Evolutionary conservation across 257 asterid genomes (phyloP).

Genomic region (Jacaranda copaia): DNA sequence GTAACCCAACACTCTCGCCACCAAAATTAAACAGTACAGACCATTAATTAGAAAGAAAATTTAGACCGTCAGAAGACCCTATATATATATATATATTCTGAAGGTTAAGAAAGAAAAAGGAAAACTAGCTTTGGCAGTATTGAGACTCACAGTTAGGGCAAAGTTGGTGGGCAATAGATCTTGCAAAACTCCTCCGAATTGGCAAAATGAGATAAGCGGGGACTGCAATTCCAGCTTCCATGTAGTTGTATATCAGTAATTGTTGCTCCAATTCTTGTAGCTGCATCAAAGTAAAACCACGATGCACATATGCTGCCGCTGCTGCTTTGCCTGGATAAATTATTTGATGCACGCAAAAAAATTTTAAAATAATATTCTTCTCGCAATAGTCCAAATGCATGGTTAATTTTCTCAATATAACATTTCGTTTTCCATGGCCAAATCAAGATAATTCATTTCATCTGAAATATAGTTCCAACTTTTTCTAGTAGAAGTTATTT

Average conservation of each 20-base stretch:
- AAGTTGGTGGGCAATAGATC: not conserved
- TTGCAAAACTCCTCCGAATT: slow-evolving; percentile 35
- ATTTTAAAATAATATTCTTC: no score
- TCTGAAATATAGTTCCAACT: no score
- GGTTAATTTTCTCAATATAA: no score
- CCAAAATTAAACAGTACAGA: not conserved
- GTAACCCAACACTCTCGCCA: slow-evolving; percentile 20
- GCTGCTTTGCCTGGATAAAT: slow-evolving; percentile 8
- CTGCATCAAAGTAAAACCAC: slow-evolving; percentile 38
- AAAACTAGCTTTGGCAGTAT: not conserved
- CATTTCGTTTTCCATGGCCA: no score
- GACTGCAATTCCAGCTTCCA: slow-evolving; percentile 35
- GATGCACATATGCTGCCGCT: not conserved
- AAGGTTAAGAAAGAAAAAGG: no score
- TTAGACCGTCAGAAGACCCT: no score
- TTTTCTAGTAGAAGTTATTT: no score
- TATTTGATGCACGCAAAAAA: no score
- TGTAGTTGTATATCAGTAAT: slow-evolving; percentile 32
- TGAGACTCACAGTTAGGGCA: slow-evolving; percentile 23
- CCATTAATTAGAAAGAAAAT: not conserved
- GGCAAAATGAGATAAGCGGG: slow-evolving; percentile 40
- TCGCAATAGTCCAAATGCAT: no score
- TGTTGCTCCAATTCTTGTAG: slow-evolving; percentile 38
- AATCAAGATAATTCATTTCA: no score
- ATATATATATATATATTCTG: no score